Percentiles rank a stretch among this genome's conserved stretches.
Evolutionary conservation across 2,329 filamentous ascomycete genomes (phyloP).

Genomic region (Beauveria bassiana): DNA sequence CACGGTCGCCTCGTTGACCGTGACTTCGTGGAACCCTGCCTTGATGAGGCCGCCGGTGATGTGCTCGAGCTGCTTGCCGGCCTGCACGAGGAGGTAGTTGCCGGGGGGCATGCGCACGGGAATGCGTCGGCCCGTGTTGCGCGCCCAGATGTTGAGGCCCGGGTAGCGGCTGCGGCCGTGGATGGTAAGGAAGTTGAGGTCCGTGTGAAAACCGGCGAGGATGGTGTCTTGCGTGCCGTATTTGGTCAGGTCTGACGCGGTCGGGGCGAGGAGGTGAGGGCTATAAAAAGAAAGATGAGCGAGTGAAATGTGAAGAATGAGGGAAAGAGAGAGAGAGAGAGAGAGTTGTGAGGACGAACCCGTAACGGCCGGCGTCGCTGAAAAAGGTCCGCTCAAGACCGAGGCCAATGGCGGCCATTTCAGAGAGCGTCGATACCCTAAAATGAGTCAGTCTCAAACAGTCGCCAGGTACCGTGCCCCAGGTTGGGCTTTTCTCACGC

Average conservation of each 20-base stretch:
- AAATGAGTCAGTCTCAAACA: not conserved
- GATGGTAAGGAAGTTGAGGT: constrained; percentile 58
- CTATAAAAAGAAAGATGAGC: constrained; percentile 21
- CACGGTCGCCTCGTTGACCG: constrained; percentile 46
- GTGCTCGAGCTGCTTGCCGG: constrained; percentile 56
- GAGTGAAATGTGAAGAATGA: not conserved
- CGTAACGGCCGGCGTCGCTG: constrained; percentile 46
- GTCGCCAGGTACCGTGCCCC: not conserved
- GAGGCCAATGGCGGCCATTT: constrained; percentile 51
- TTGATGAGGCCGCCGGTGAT: constrained; percentile 53
- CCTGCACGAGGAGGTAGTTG: constrained; percentile 52
- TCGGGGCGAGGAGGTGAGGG: constrained; percentile 54
- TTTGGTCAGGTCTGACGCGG: constrained; percentile 48
- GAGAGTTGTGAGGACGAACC: constrained; percentile 28
- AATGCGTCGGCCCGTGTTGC: constrained; percentile 53
- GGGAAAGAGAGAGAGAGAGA: not conserved
- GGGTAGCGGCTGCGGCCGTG: constrained; percentile 56
- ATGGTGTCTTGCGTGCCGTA: constrained; percentile 50
- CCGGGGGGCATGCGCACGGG: constrained; percentile 50
- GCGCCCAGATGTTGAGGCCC: constrained; percentile 55
- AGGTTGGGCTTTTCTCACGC: constrained; percentile 29
- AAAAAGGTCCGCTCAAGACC: constrained; percentile 46
- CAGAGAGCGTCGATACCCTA: constrained; percentile 47
- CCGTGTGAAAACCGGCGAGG: constrained; percentile 56
- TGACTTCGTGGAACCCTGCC: constrained; percentile 55